Evolutionary conservation across 2,329 filamentous ascomycete species (phyloP).

Genomic region (Cordyceps cicadae): DNA sequence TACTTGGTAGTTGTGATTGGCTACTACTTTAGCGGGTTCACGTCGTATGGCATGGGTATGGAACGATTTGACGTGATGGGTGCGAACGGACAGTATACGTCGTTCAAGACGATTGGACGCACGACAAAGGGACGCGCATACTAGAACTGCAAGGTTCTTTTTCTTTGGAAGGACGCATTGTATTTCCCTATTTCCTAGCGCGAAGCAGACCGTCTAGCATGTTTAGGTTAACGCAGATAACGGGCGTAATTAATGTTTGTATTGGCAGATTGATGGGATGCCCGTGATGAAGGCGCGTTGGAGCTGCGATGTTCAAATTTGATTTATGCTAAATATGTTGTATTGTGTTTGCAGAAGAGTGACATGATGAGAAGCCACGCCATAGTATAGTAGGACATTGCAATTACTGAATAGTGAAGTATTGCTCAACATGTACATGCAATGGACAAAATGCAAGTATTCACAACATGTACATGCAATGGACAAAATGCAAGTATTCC

Average conservation of each 20-base stretch:
- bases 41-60: conserved; percentile 34
- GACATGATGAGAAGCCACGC: conserved; percentile 57
- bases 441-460: too few relatives aligned
- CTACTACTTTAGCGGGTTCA: conserved; percentile 72
- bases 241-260: not conserved
- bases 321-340: too few relatives aligned
- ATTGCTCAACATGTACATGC: too few relatives aligned
- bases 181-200: conserved; percentile 1
- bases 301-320: not conserved
- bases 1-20: conserved; percentile 89
- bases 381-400: conserved; percentile 30
- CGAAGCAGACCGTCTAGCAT: conserved; percentile 6
- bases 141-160: not conserved
- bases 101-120: conserved; percentile 46
- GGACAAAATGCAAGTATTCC: too few relatives aligned
- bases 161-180: not conserved
- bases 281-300: not conserved
- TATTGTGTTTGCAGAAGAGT: conserved; percentile 25
- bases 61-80: conserved; percentile 48
- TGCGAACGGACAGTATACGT: conserved; percentile 39
- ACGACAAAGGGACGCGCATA: conserved; percentile 28
- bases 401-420: too few relatives aligned
- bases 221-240: conserved; percentile 1
- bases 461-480: too few relatives aligned
- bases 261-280: not conserved